Evolutionary conservation across 768 basidiomycete genomes (phyloP), one percentile per base, ranked within the genome.

Genomic region (Russula earlei): DNA sequence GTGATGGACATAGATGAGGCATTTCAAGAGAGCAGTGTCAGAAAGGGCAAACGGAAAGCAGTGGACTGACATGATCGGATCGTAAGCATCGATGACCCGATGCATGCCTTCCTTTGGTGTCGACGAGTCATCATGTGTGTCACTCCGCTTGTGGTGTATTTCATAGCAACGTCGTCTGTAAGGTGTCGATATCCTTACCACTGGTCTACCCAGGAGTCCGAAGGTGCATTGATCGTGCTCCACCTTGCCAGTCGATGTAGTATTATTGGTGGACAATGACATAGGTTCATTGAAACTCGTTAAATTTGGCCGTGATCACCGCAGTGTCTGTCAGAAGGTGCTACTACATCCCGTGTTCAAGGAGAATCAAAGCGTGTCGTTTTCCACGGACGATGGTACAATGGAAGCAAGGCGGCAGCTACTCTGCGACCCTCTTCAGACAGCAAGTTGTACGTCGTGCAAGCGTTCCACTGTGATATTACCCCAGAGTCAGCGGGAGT

Each of bases 381-480:
- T 42, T 69, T 67, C 87, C 85, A 87, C n/a, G 68, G 42, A 33
- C 72, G 74, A 41, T 77, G 75, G 7, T 72, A 69, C 17, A 83
- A 61, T 4, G 93, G 92, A 19, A 94, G 74, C n/a, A 96, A 69
- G 2, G 93, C 94, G 14, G 90, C 93, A 38, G 92, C 90, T 12
- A 97, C 91, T 24, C 87, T 83, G 50, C 95, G 76, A 7, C 95
- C 95, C 71, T 99, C 95, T 68, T 99, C 95, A 0, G 86, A 71
- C 44, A 99, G 76, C 22, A 99, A 68, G 68, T 99, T 97, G 70
- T 93, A 99, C 0, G 95, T 97, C 25, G 94, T 86, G 64, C 91
- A 93, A 17, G 94, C 95, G 67, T 94, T 96, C 65, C 90, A 75
- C 93, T 88, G 54, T 20, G 6, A 15, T 22, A 8, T 25, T 17